A percentile compares a stretch with the other conserved stretches of the same genome.
These are phyloP conservation scores for Cladophialophora carrionii DNA, from an alignment of 2,329 filamentous ascomycete genomes.

Conservation along the genomic window DNA sequence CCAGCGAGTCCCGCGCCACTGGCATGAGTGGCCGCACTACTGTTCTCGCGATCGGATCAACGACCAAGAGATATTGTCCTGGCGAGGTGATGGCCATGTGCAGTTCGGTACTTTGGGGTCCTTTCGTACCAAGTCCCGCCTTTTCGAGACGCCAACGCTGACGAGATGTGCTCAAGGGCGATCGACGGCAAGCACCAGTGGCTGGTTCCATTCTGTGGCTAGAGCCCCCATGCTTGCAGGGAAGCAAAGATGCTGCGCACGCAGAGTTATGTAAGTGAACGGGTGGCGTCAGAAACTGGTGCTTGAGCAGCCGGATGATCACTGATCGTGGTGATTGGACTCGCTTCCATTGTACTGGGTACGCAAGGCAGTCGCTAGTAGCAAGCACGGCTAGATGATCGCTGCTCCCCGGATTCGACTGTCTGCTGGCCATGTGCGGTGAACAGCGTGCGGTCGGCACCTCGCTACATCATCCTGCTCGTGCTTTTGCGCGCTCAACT, in stretches of 20 bases:
- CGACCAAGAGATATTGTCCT: neutral
- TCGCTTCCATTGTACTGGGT: neutral
- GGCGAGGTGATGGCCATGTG: neutral
- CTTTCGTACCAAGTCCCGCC: neutral
- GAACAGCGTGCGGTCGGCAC: neutral
- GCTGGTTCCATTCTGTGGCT: neutral
- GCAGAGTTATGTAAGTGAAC: neutral
- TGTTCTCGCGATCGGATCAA: neutral
- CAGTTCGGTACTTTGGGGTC: neutral
- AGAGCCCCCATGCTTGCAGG: neutral
- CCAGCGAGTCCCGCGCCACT: neutral
- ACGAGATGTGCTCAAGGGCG: neutral
- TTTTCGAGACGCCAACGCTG: neutral
- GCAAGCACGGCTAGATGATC: neutral
- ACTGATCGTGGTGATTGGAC: neutral
- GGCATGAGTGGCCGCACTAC: neutral
- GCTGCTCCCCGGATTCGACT: neutral
- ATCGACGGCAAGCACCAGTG: neutral
- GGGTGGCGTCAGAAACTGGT: neutral
- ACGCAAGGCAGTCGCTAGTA: neutral
- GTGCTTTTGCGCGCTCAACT: neutral
- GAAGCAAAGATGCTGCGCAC: neutral
- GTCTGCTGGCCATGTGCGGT: neutral
- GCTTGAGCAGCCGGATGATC: neutral
- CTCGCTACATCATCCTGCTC: neutral